A percentile compares a stretch with the other conserved stretches of the same genome.
Conservation (phyloP, 345 rosid species). For the Syzygium aqueum region DNA sequence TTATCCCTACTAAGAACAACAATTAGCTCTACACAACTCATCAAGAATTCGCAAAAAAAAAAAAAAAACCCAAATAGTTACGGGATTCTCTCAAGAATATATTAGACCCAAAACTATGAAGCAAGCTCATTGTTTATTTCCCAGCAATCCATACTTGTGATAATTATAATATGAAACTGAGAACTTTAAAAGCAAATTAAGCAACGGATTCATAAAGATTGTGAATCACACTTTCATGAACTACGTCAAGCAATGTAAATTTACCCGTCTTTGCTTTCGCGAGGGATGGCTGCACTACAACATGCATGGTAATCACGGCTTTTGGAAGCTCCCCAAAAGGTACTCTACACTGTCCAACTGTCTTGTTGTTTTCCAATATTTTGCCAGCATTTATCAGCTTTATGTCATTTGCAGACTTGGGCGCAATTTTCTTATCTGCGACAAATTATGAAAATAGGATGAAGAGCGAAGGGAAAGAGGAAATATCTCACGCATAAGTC, state of each 20-base stretch:
- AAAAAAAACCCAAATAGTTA: not conserved
- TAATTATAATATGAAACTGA: not conserved
- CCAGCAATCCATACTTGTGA: not conserved
- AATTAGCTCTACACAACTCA: not conserved
- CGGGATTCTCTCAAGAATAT: not conserved
- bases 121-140: not conserved
- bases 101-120: not conserved
- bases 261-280: conserved; percentile 73
- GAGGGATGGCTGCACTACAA: conserved; percentile 76
- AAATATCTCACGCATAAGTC: not conserved
- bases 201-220: not conserved
- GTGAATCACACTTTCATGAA: not conserved
- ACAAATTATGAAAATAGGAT: conserved; percentile 2
- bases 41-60: not conserved
- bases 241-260: not conserved
- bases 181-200: not conserved
- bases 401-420: conserved; percentile 77
- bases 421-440: conserved; percentile 64
- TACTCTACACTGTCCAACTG: conserved; percentile 74
- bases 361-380: conserved; percentile 76
- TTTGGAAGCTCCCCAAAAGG: conserved; percentile 73
- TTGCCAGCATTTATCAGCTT: conserved; percentile 88
- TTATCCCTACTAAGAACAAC: not conserved
- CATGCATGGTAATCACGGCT: conserved; percentile 86
- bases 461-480: not conserved